Evolutionary conservation across 352 stramenopile genomes (phyloP).

Genomic region (Globisporangium recalcitrans): DNA sequence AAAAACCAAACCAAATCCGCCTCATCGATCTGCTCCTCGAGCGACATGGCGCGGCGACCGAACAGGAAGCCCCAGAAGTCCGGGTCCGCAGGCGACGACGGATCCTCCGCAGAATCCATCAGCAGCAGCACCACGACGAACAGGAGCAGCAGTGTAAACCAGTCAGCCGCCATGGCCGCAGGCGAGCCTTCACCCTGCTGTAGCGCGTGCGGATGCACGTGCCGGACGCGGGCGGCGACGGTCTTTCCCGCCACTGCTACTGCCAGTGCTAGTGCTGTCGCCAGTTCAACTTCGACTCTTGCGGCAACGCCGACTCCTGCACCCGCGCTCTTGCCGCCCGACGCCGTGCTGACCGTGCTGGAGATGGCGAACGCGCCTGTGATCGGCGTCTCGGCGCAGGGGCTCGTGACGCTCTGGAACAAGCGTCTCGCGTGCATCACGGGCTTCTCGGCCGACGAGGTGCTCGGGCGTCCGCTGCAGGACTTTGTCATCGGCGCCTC

Average conservation of each 20-base stretch:
- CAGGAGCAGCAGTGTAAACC: neutral
- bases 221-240: neutral
- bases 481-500: constrained; percentile 33
- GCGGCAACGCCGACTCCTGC: neutral
- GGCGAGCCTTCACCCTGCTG: neutral
- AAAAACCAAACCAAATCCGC: neutral
- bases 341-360: constrained; percentile 33
- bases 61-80: neutral
- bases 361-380: constrained; percentile 65
- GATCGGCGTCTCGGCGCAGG: constrained; percentile 46
- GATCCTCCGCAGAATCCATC: constrained; percentile 2
- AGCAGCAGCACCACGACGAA: too few species aligned
- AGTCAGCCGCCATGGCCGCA: neutral
- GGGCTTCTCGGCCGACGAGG: constrained; percentile 33
- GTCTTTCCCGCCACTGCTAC: neutral
- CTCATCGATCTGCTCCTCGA: neutral
- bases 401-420: constrained; percentile 67
- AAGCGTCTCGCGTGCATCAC: constrained; percentile 47
- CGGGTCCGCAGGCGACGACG: neutral
- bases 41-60: neutral
- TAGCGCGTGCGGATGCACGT: constrained; percentile 2
- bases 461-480: constrained; percentile 36
- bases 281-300: neutral
- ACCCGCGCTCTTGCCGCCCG: constrained; percentile 5
- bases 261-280: too few species aligned